Evolutionary conservation across 2,329 filamentous ascomycete species (phyloP).

Genomic region (Alternaria burnsii): DNA sequence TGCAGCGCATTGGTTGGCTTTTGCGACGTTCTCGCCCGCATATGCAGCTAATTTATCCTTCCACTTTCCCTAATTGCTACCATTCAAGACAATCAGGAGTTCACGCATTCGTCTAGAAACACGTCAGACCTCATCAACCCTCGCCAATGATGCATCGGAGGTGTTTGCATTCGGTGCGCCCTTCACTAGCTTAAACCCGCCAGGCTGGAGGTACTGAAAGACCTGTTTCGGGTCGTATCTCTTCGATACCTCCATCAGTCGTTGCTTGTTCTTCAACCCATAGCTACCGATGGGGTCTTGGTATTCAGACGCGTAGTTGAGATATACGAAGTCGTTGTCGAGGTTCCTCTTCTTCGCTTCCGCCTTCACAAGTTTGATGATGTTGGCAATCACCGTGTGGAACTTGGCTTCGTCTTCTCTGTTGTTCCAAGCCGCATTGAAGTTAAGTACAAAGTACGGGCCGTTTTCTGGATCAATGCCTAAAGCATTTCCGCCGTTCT

Average conservation of each 20-base stretch:
- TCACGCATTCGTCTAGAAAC: too few relatives aligned
- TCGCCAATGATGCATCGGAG: background rate
- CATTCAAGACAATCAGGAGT: too few relatives aligned
- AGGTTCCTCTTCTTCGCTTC: constrained; percentile 17
- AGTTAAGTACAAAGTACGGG: constrained; percentile 26
- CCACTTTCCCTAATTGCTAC: background rate
- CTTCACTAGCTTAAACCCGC: constrained; percentile 50
- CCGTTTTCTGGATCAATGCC: constrained; percentile 27
- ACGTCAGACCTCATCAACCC: background rate
- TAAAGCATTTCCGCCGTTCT: constrained; percentile 37
- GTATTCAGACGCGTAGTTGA: constrained; percentile 36
- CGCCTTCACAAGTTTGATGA: constrained; percentile 10
- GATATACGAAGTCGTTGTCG: constrained; percentile 22
- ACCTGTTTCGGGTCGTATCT: constrained; percentile 53
- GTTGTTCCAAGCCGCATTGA: constrained; percentile 20
- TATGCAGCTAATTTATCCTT: background rate
- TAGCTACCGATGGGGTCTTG: constrained; percentile 55
- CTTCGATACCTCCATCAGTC: constrained; percentile 41
- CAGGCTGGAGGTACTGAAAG: constrained; percentile 52
- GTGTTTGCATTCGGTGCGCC: constrained; percentile 7
- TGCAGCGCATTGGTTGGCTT: too few relatives aligned
- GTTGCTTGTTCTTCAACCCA: constrained; percentile 37
- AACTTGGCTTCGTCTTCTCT: constrained; percentile 19
- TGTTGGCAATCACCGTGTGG: constrained; percentile 14
- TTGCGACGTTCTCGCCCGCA: too few relatives aligned